Evolutionary conservation across 139 green algal species (phyloP).

Genomic region (Chlorella vulgaris): DNA sequence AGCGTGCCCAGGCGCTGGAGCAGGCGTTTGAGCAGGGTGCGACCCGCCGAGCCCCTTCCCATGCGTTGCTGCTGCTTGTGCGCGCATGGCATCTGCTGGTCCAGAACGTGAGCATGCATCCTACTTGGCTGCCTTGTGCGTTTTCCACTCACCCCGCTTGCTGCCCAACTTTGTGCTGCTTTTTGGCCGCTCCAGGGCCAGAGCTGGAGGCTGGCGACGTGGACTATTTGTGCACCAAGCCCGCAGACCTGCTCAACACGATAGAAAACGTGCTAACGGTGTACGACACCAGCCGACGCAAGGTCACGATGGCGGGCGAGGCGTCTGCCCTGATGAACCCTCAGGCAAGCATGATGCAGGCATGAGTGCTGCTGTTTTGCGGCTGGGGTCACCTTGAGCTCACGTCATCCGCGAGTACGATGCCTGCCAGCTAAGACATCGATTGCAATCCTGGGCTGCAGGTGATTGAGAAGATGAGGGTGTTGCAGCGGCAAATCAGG

Average conservation of each 20-base stretch:
- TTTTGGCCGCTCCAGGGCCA: constrained; percentile 26
- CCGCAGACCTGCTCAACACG: constrained; percentile 53
- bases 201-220: constrained; percentile 36
- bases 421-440: too few species aligned
- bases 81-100: neutral
- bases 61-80: neutral
- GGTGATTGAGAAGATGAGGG: constrained; percentile 69
- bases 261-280: constrained; percentile 68
- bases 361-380: too few species aligned
- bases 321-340: constrained; percentile 73
- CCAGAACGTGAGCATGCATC: too few species aligned
- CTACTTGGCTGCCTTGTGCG: too few species aligned
- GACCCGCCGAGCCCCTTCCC: neutral
- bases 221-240: constrained; percentile 64
- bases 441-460: too few species aligned
- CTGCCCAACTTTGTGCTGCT: neutral
- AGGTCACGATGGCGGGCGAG: constrained; percentile 56
- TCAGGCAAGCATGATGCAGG: too few species aligned
- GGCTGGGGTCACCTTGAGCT: too few species aligned
- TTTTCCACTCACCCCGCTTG: too few species aligned
- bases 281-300: constrained; percentile 47
- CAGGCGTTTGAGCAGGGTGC: constrained; percentile 68
- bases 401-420: too few species aligned
- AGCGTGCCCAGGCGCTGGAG: constrained; percentile 56
- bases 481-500: constrained; percentile 54